Conservation (phyloP, 1,139 yeast species). For the Lizanozyma gosingica region DNA sequence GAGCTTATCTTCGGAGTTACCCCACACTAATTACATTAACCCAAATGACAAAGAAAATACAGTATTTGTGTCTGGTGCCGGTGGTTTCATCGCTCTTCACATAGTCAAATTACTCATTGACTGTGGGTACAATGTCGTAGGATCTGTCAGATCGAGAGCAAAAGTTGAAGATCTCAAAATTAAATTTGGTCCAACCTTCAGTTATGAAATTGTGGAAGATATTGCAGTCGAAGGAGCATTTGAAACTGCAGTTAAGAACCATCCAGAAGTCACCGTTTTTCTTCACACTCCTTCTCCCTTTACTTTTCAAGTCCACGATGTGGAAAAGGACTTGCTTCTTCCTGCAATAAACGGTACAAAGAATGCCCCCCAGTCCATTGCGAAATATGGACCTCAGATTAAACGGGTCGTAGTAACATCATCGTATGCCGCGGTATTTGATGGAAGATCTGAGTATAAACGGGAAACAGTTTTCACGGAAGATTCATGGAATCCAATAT, state of each 20-base stretch:
- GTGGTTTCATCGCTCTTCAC: slow-evolving; percentile 31
- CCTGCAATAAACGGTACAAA: slow-evolving; percentile 30
- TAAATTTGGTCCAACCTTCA: slow-evolving; percentile 13
- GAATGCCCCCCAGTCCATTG: slow-evolving; percentile 20
- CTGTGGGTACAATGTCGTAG: slow-evolving; percentile 23
- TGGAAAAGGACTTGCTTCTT: slow-evolving; percentile 20
- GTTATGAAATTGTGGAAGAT: slow-evolving; percentile 21
- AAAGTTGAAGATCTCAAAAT: slow-evolving; percentile 22
- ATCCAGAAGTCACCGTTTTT: slow-evolving; percentile 19
- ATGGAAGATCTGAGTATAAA: background rate
- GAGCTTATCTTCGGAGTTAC: too few species aligned
- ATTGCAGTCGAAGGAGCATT: slow-evolving; percentile 21
- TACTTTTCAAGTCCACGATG: slow-evolving; percentile 16
- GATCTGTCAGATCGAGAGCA: slow-evolving; percentile 25
- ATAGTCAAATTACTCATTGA: slow-evolving; percentile 17
- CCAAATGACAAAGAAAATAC: too few species aligned
- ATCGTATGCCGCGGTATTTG: slow-evolving; percentile 20
- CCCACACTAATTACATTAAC: too few species aligned
- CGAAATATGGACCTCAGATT: slow-evolving; percentile 17
- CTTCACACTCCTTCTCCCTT: slow-evolving; percentile 30
- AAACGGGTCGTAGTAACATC: slow-evolving; percentile 23
- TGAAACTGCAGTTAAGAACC: slow-evolving; percentile 19
- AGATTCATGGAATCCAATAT: background rate
- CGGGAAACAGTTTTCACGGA: background rate
- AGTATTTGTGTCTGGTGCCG: slow-evolving; percentile 32